These are phyloP conservation scores for Pyrenochaeta sp. DNA, from an alignment of 2,329 filamentous ascomycete species.

Conservation along the genomic window DNA sequence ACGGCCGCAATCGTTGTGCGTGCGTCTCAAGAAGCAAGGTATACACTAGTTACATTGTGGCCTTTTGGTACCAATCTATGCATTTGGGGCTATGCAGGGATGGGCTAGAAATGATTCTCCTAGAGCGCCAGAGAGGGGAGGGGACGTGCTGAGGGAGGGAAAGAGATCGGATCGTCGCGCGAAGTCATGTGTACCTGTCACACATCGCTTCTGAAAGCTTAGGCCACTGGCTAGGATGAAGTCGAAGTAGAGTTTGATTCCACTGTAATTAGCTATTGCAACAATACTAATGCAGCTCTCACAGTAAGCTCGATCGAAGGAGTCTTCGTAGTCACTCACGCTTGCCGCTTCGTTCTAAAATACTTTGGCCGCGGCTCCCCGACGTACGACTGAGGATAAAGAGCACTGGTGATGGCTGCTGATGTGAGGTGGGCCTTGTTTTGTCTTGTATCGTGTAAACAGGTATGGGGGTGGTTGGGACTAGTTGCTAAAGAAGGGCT, in stretches of 20 bases:
- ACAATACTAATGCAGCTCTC: not conserved
- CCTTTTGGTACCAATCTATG: slow-evolving; percentile 14
- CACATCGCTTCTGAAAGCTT: not conserved
- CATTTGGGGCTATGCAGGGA: slow-evolving; percentile 3
- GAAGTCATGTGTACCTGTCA: not conserved
- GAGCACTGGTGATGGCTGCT: not conserved
- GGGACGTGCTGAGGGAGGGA: not conserved
- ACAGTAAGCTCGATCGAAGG: not conserved
- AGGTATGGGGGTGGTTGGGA: not conserved
- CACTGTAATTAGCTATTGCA: not conserved
- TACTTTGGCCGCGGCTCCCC: not conserved
- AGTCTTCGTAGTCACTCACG: not conserved
- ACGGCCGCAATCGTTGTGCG: slow-evolving; percentile 1
- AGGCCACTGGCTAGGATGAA: not conserved
- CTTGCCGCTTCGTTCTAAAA: not conserved
- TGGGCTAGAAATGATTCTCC: not conserved
- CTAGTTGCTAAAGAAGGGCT: not conserved
- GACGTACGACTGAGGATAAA: not conserved
- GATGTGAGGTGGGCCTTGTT: not conserved
- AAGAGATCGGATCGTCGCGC: not conserved
- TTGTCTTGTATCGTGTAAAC: not conserved
- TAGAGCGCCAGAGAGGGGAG: not conserved
- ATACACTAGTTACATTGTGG: slow-evolving; percentile 19
- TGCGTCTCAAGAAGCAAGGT: slow-evolving; percentile 8
- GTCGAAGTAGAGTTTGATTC: not conserved